A percentile compares a stretch with the other conserved stretches of the same genome.
These are phyloP conservation scores for Lactifluus pinguis DNA, from an alignment of 768 basidiomycete genomes.

Conservation along the genomic window DNA sequence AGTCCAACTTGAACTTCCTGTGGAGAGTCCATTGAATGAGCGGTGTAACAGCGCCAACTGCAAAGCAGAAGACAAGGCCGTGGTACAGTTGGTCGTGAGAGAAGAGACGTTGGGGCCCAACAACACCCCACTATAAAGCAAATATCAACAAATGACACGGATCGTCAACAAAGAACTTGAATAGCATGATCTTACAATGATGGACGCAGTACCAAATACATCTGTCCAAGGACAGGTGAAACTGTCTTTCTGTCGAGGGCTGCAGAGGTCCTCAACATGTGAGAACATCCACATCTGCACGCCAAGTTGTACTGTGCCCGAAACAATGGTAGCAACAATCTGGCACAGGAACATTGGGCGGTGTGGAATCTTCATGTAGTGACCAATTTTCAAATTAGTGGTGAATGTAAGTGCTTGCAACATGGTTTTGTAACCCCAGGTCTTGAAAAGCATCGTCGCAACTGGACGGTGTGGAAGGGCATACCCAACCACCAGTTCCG, in stretches of 20 bases:
- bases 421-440: slow-evolving; percentile 68
- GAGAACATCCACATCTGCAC: slow-evolving; percentile 75
- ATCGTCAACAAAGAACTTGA: background rate
- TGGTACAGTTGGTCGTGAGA: background rate
- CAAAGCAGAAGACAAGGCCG: slow-evolving; percentile 64
- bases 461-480: slow-evolving; percentile 67
- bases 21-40: slow-evolving; percentile 42
- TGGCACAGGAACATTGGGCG: slow-evolving; percentile 65
- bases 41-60: slow-evolving; percentile 54
- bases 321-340: slow-evolving; percentile 55
- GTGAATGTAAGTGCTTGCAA: slow-evolving; percentile 61
- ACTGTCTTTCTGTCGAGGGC: slow-evolving; percentile 40
- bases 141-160: background rate
- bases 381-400: slow-evolving; percentile 71
- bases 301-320: slow-evolving; percentile 64
- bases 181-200: slow-evolving; percentile 43
- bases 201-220: slow-evolving; percentile 71
- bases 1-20: background rate
- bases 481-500: slow-evolving; percentile 76
- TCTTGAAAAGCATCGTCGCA: slow-evolving; percentile 85
- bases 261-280: slow-evolving; percentile 56
- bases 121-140: slow-evolving; percentile 42
- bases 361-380: slow-evolving; percentile 64
- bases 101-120: slow-evolving; percentile 49
- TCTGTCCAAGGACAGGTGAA: slow-evolving; percentile 65